Conservation (phyloP, 2,329 filamentous ascomycete species). For the Fusarium pseudoanthophilum region DNA sequence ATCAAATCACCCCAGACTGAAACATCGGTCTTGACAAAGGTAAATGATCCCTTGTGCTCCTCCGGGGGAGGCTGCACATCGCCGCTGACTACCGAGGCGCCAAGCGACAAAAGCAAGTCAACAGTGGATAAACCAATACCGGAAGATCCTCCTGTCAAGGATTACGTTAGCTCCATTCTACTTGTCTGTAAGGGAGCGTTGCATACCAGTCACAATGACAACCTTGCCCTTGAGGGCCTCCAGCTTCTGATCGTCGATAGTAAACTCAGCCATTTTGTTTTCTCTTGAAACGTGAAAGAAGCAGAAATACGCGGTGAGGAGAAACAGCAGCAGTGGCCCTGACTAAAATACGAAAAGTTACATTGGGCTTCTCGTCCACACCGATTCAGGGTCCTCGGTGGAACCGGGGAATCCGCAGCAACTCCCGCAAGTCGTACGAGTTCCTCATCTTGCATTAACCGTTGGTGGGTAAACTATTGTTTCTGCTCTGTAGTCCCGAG, state of each 20-base stretch:
- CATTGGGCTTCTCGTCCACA: neutral
- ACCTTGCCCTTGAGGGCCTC: conserved; percentile 59
- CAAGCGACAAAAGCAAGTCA: conserved; percentile 60
- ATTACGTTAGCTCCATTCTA: neutral
- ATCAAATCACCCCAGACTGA: conserved; percentile 61
- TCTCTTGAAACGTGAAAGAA: neutral
- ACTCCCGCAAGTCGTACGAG: neutral
- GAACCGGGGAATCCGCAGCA: neutral
- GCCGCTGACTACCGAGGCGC: conserved; percentile 64
- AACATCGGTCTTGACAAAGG: conserved; percentile 58
- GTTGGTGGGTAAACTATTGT: neutral
- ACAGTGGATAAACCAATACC: conserved; percentile 70
- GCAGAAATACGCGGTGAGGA: neutral
- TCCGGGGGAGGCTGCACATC: conserved; percentile 60
- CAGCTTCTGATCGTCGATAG: conserved; percentile 58
- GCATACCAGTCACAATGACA: conserved; percentile 59
- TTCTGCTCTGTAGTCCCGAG: neutral
- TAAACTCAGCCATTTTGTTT: conserved; percentile 56
- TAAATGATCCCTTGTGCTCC: conserved; percentile 42
- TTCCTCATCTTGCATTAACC: neutral
- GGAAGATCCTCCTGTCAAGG: conserved; percentile 61
- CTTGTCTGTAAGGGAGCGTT: neutral
- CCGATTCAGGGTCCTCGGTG: neutral
- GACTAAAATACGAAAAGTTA: neutral
- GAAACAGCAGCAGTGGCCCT: neutral